Conservation (phyloP, 805 yeast genomes). For the Nakazawaea siamensis region DNA sequence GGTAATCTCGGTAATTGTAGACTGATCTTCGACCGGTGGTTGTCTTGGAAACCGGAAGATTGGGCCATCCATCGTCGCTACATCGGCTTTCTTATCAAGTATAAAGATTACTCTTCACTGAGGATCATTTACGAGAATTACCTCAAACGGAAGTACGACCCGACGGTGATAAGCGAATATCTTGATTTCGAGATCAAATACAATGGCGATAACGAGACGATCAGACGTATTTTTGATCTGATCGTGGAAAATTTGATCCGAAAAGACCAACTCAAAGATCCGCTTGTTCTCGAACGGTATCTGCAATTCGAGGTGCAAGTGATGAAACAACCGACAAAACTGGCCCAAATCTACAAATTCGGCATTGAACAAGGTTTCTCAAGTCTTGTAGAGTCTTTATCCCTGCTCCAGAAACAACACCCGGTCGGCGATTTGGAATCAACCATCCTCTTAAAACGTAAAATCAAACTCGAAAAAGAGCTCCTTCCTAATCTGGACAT, state of each 20-base stretch:
- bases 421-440: constrained; percentile 53
- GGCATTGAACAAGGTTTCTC: constrained; percentile 39
- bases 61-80: constrained; percentile 67
- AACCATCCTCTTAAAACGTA: constrained; percentile 46
- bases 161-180: no score
- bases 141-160: no score
- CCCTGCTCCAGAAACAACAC: constrained; percentile 57
- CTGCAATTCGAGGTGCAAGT: constrained; percentile 62
- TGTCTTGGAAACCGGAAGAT: constrained; percentile 60
- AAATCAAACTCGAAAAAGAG: constrained; percentile 41
- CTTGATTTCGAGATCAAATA: constrained; percentile 55
- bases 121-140: constrained; percentile 51
- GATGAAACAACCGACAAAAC: constrained; percentile 49
- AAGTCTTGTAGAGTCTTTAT: constrained; percentile 29
- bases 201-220: constrained; percentile 34
- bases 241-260: constrained; percentile 48
- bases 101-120: constrained; percentile 41
- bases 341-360: constrained; percentile 45
- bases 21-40: constrained; percentile 70
- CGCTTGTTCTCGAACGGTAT: constrained; percentile 42
- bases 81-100: constrained; percentile 63
- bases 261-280: constrained; percentile 23
- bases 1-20: constrained; percentile 57
- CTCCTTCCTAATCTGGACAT: constrained; percentile 48
- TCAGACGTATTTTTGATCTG: constrained; percentile 57